phyloP scores from a whole-genome alignment of 2,329 filamentous ascomycete species.

The Lachnellula arida region DNA sequence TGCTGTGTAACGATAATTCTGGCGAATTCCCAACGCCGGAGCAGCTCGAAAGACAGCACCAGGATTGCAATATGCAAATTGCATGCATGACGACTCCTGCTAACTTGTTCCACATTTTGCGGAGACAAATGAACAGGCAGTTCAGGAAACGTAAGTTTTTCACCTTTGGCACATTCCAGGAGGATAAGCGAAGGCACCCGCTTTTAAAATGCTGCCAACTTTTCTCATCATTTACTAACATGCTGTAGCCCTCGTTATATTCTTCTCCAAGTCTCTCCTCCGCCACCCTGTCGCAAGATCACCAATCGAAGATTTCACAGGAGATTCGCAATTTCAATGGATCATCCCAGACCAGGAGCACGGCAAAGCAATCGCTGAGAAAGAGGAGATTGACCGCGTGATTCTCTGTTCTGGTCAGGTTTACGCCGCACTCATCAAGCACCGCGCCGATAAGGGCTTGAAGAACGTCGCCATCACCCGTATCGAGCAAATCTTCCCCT shows the following conservation, averaged over 20 bases:
- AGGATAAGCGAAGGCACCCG: too few relatives aligned
- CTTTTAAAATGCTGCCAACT: not conserved
- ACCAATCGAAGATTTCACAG: slow-evolving; percentile 82
- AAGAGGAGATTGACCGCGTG: slow-evolving; percentile 87
- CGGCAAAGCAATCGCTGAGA: slow-evolving; percentile 67
- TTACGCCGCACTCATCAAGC: slow-evolving; percentile 83
- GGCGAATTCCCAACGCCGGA: slow-evolving; percentile 83
- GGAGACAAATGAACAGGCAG: slow-evolving; percentile 96
- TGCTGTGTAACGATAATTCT: slow-evolving; percentile 96
- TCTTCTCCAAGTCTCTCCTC: slow-evolving; percentile 97
- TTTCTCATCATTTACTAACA: slow-evolving; percentile 16
- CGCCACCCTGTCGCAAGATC: slow-evolving; percentile 92
- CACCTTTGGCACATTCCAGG: too few relatives aligned
- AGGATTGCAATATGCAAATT: slow-evolving; percentile 99
- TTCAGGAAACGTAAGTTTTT: slow-evolving; percentile 89
- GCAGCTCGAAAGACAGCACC: slow-evolving; percentile 93
- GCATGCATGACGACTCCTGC: slow-evolving; percentile 94
- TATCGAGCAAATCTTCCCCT: slow-evolving; percentile 96
- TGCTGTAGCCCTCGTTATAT: slow-evolving; percentile 74
- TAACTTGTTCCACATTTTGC: slow-evolving; percentile 93
- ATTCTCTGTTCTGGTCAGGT: slow-evolving; percentile 95
- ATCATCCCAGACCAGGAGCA: slow-evolving; percentile 91
- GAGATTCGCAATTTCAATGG: slow-evolving; percentile 92
- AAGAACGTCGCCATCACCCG: slow-evolving; percentile 92
- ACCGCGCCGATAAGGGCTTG: slow-evolving; percentile 80